Evolutionary conservation across 179 eudicot genomes (phyloP), one percentile per base, ranked within the genome.

Genomic region (Pouteria campechiana): DNA sequence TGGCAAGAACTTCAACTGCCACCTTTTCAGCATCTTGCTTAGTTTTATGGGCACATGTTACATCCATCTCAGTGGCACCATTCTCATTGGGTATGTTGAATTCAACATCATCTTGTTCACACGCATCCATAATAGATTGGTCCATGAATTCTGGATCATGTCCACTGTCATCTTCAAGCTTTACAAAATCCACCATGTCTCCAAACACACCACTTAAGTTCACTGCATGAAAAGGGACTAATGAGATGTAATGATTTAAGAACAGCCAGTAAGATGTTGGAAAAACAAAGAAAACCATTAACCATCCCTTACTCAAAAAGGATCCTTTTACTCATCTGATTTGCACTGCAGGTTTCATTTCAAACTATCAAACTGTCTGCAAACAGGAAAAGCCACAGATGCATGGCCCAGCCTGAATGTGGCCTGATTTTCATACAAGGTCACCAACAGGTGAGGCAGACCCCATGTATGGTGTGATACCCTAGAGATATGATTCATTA

Each of bases 1-100:
- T 57, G 0, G 75, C 77, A 48, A 84, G 81, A 35, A 78, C 58
- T 67, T 57, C 54, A 52, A 75, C 45, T 28, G 81, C 93, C 54
- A 38, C 9, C 32, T 75, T 65, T 58, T 68, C 70, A 42, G 64
- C 84, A 35, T 42, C 75, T 57, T 44, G 52, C 48, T 52, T 69
- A 50, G 31, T 65, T 43, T 25, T 46, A 28, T 30, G 42, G 35
- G 16, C 41, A 33, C 35, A 35, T 25, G 45, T 37, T 15, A 25
- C 45, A 32, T 38, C 38, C 41, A 47, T 24, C 37, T 37, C 22
- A 25, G 18, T 58, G 17, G 23, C 17, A 7, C 29, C 32, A 40
- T 35, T 21, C 39, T 25, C 36, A 41, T 21, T 31, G 46, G 15
- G 12, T 16, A 53, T 17, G 33, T 43, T 25, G 17, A 37, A 6